Conservation (phyloP, 352 stramenopile genomes). For the Lagenidium sp. region DNA sequence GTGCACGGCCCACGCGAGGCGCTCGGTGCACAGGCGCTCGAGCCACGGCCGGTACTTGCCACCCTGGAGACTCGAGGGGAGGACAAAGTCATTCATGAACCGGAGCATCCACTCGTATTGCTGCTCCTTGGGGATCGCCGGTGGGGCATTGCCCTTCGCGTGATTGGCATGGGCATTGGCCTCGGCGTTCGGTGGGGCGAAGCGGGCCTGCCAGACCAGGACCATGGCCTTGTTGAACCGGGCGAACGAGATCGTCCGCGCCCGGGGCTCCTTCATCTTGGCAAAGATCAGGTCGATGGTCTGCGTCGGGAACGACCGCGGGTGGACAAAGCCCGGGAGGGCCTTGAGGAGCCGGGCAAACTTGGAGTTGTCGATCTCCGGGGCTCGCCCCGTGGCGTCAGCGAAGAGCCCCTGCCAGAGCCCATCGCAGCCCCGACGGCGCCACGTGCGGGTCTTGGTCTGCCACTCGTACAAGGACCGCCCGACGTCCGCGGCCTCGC, state of each 20-base stretch:
- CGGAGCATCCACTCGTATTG: constrained; percentile 27
- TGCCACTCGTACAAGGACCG: constrained; percentile 30
- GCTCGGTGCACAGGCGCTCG: constrained; percentile 20
- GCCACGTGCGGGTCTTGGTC: constrained; percentile 24
- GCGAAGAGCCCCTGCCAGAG: constrained; percentile 63
- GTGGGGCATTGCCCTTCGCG: background rate
- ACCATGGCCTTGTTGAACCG: constrained; percentile 57
- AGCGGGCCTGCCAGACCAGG: constrained; percentile 55
- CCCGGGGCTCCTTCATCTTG: constrained; percentile 71
- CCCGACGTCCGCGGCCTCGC: constrained; percentile 19
- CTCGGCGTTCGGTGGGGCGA: constrained; percentile 5
- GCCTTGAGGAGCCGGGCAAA: constrained; percentile 57
- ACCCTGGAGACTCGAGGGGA: constrained; percentile 42
- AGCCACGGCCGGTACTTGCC: constrained; percentile 49
- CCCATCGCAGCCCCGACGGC: constrained; percentile 44
- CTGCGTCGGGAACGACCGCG: constrained; percentile 42
- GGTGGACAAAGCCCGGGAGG: constrained; percentile 41
- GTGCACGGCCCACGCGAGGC: constrained; percentile 36
- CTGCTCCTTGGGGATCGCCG: constrained; percentile 5
- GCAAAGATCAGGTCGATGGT: constrained; percentile 53
- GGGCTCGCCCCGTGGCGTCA: constrained; percentile 25
- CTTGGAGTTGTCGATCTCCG: constrained; percentile 59
- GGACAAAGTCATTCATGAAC: constrained; percentile 61
- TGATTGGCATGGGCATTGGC: background rate
- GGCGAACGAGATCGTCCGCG: constrained; percentile 42